A percentile compares a stretch with the other conserved stretches of the same genome.
Evolutionary conservation across 129 eudicot genomes (phyloP).

Genomic region (Mikania micrantha): DNA sequence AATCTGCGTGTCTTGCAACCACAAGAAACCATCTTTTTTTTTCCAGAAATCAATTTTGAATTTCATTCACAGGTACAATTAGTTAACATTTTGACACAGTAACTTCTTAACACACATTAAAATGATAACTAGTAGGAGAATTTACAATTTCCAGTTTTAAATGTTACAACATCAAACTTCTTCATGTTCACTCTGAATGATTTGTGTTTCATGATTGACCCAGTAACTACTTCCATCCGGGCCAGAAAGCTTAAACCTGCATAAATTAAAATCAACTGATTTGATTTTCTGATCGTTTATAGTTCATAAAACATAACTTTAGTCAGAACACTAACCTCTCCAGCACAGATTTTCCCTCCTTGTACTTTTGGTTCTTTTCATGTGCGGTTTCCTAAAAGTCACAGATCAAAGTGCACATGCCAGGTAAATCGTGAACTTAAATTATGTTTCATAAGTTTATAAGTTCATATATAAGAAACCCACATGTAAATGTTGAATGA

Average conservation of each 20-base stretch:
- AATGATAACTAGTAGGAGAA: neutral
- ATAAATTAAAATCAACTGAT: neutral
- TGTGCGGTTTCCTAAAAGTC: constrained; percentile 73
- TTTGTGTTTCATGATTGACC: neutral
- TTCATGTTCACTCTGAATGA: constrained; percentile 1
- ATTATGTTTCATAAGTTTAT: too few relatives aligned
- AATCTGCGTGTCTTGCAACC: too few relatives aligned
- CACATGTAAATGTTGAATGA: too few relatives aligned
- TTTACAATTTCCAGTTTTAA: neutral
- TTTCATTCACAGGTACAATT: neutral
- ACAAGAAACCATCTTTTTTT: too few relatives aligned
- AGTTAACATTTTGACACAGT: neutral
- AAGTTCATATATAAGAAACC: too few relatives aligned
- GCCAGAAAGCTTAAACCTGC: constrained; percentile 4
- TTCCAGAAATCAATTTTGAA: neutral
- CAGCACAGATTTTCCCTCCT: constrained; percentile 91
- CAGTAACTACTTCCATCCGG: constrained; percentile 2
- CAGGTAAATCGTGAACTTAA: too few relatives aligned
- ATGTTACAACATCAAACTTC: neutral
- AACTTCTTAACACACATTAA: neutral
- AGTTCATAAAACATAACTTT: neutral
- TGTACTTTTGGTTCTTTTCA: constrained; percentile 86
- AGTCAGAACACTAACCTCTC: constrained; percentile 46
- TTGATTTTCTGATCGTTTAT: neutral
- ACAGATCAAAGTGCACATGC: neutral